Conservation (phyloP, 148 eudicot genomes). For the Mesembryanthemum crystallinum region DNA sequence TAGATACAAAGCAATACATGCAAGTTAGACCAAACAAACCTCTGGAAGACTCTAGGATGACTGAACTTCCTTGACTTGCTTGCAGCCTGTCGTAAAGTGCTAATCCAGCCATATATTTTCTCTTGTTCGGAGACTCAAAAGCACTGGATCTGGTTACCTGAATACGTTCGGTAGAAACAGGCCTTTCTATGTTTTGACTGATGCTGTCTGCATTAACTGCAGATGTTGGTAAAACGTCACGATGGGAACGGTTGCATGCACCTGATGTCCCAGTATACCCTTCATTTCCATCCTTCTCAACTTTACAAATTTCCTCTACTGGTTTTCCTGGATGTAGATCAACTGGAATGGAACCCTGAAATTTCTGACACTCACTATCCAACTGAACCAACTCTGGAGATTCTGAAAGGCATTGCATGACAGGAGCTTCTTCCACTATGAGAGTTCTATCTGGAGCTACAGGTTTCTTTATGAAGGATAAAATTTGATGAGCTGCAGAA, state of each 20-base stretch:
- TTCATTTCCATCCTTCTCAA: slow-evolving; percentile 16
- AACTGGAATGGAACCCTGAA: slow-evolving; percentile 21
- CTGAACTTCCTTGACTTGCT: neutral
- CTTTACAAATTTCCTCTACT: slow-evolving; percentile 20
- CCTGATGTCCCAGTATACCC: slow-evolving; percentile 17
- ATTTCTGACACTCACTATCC: slow-evolving; percentile 20
- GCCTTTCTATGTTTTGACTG: slow-evolving; percentile 9
- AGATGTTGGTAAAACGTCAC: slow-evolving; percentile 10
- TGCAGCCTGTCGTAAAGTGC: neutral
- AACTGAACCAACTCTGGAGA: slow-evolving; percentile 26
- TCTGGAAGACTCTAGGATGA: slow-evolving; percentile 11
- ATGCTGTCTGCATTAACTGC: neutral
- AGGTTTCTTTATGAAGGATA: slow-evolving; percentile 54
- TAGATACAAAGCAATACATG: neutral
- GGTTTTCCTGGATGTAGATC: slow-evolving; percentile 28
- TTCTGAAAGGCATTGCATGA: slow-evolving; percentile 26
- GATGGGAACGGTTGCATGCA: slow-evolving; percentile 13
- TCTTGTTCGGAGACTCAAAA: neutral
- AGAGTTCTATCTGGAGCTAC: slow-evolving; percentile 20
- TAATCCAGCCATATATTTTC: neutral
- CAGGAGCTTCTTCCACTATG: slow-evolving; percentile 18
- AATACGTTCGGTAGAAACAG: slow-evolving; percentile 13
- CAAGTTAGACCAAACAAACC: slow-evolving; percentile 29
- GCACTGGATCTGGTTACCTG: neutral
- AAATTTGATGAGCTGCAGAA: slow-evolving; percentile 54